Evolutionary conservation across 2,329 filamentous ascomycete species (phyloP), one percentile per base, ranked within the genome.

Genomic region (Aspergillus fischeri): DNA sequence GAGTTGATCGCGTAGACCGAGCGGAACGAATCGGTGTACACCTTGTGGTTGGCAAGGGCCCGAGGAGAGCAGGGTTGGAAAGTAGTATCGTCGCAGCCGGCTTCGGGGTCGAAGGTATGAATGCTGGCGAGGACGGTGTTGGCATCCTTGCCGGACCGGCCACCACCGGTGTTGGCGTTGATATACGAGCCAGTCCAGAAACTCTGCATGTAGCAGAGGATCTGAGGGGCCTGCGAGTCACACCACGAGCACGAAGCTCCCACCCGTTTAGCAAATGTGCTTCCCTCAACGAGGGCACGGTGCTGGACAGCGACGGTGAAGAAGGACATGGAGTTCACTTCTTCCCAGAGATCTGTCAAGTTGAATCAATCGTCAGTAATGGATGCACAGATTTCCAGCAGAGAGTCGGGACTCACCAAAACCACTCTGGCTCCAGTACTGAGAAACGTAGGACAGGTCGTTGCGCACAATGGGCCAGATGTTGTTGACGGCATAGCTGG

Each of bases 381-480:
- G 25, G 2, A 21, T n/a, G 35, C 5, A 2, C 25, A 38, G 2
- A 21, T 35, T 1, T 2, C 3, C 32, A 10, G 3, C 5, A 17
- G 20, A 11, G 1, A 17, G 35, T 44, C 8, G 8, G n/a, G 1
- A 35, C 59, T 51, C 25, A 71, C 69, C 91, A 66, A 86, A 94
- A 4, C 80, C 80, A 3, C 80, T 80, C 53, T 80, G 74, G 59
- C 82, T 84, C 76, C 80, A 82, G 58, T 73, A 72, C 27, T 73
- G 64, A 6, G 71, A 56, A 9, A 91, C 85, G 61, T 93, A 94
- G 48, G 80, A 81, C 35, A 95, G 80, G 66, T 94, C 91, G 63
- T 92, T 93, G 50, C 81, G 79, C 49, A 92, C 83, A 53, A 93
- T 78, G 2, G 90, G 90, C 89, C 89, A 92, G 47, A 90, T 76